phyloP scores from a whole-genome alignment of 768 basidiomycete species.

The Mycena floridula region DNA sequence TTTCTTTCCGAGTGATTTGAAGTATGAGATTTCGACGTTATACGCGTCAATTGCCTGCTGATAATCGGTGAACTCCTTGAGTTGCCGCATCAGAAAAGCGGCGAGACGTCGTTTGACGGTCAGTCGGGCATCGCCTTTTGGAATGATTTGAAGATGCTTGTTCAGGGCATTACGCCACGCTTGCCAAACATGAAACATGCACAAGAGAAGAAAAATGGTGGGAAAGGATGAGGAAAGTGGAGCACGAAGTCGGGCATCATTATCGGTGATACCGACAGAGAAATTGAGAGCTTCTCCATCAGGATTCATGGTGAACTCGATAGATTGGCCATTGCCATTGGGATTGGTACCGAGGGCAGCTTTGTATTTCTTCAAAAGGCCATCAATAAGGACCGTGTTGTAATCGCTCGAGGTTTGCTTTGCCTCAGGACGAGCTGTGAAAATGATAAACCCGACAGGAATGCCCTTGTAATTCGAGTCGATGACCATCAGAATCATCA shows the following conservation, averaged over 20 bases:
- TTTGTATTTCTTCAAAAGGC: constrained; percentile 14
- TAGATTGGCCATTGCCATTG: too few relatives aligned
- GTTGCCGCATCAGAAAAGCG: neutral
- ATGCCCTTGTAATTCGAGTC: constrained; percentile 21
- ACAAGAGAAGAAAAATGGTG: constrained; percentile 22
- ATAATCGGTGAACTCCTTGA: neutral
- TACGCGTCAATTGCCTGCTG: neutral
- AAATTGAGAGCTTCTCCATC: constrained; percentile 13
- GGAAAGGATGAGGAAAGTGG: constrained; percentile 14
- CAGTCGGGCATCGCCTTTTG: constrained; percentile 13
- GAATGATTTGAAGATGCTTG: constrained; percentile 16
- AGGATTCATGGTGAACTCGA: too few relatives aligned
- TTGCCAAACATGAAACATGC: constrained; percentile 11
- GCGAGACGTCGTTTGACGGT: neutral
- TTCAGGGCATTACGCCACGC: constrained; percentile 24
- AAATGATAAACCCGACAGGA: constrained; percentile 22
- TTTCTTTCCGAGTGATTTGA: neutral
- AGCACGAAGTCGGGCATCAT: constrained; percentile 18
- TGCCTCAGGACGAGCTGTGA: constrained; percentile 12
- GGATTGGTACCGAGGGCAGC: constrained; percentile 10
- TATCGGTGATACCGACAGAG: constrained; percentile 21
- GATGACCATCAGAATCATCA: constrained; percentile 26
- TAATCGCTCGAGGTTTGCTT: constrained; percentile 15
- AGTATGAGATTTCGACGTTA: neutral
- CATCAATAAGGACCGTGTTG: constrained; percentile 12